Base-by-base conservation (phyloP, 345 rosid species). In the Rhodamnia rubescens region DNA sequence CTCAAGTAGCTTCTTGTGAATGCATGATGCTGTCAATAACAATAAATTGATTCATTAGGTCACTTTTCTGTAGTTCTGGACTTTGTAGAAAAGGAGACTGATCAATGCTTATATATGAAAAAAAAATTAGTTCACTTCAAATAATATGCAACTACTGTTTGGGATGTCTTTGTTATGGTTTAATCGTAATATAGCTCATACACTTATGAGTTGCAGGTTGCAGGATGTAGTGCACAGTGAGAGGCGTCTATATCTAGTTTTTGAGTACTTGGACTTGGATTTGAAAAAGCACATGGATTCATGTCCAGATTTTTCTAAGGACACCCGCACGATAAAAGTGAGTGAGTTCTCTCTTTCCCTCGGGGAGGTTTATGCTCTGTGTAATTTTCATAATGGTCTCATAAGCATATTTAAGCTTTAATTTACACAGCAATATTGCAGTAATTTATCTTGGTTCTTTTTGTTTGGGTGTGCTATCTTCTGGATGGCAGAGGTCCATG, bases 281-380 rank as follows among this genome's bases (percentile, higher is more conserved):
- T 92, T 95, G 93, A 95, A 95, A 92, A 97, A 93, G 94, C 95
- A 95, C 88, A 95, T 97, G 98, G 98, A 95, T 85, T 94, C 96
- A 29, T 90, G 89, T 86, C 98, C 98, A 78, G 96, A 95, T 56
- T 95, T 95, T 88, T 89, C 96, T 12, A 92, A 92, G 90, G 94
- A 96, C 87, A 93, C 93, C 42, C 93, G 90, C 84, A 83, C 90
- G 56, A 89, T 96, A 82, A 97, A 95, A 91, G 99, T 95, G 84
- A 81, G 53, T 74, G 87, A 92, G 92, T n/a, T n/a, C 36, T n/a
- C 42, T 47, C 85, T 84, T 84, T 47, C 40, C 40, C 69, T 32
- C 0, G 12, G 36, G 78, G 47, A 32, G 58, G 78, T 69, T 69
- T 69, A 32, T 69, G 24, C 24, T 36, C 20, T 69, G 44, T 69